Percentiles rank a stretch among this genome's conserved stretches.
Conservation (phyloP, 2,329 filamentous ascomycete genomes). For the Cercospora beticola region DNA sequence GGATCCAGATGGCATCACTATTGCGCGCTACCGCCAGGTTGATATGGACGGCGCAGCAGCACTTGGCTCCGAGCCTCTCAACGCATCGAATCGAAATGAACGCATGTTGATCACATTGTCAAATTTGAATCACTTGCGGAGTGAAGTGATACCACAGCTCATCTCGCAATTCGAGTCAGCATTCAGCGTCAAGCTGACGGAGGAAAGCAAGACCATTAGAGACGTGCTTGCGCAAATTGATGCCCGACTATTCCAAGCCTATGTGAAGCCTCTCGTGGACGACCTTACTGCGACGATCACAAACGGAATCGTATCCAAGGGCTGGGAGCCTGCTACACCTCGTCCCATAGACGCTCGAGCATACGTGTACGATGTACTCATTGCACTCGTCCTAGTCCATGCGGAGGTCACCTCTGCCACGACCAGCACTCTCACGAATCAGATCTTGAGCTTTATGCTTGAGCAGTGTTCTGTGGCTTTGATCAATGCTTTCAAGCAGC, state of each 20-base stretch:
- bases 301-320: slow-evolving; percentile 66
- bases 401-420: slow-evolving; percentile 52
- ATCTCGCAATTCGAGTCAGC: slow-evolving; percentile 89
- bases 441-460: slow-evolving; percentile 82
- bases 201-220: slow-evolving; percentile 87
- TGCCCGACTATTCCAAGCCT: slow-evolving; percentile 84
- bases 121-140: slow-evolving; percentile 81
- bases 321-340: slow-evolving; percentile 56
- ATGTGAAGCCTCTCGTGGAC: slow-evolving; percentile 75
- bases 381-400: slow-evolving; percentile 86
- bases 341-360: slow-evolving; percentile 73
- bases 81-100: slow-evolving; percentile 55
- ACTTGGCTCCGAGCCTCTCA: slow-evolving; percentile 49
- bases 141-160: slow-evolving; percentile 80
- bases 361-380: slow-evolving; percentile 85
- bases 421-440: slow-evolving; percentile 69
- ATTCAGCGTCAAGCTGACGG: slow-evolving; percentile 90
- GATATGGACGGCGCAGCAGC: slow-evolving; percentile 39
- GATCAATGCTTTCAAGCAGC: slow-evolving; percentile 73
- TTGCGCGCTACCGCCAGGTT: slow-evolving; percentile 27
- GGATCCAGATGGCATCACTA: slow-evolving; percentile 51
- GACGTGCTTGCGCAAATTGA: slow-evolving; percentile 92
- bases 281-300: slow-evolving; percentile 68
- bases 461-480: slow-evolving; percentile 78
- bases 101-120: slow-evolving; percentile 92